Conservation (phyloP, 2,329 filamentous ascomycete genomes). For the Saccharata proteae region DNA sequence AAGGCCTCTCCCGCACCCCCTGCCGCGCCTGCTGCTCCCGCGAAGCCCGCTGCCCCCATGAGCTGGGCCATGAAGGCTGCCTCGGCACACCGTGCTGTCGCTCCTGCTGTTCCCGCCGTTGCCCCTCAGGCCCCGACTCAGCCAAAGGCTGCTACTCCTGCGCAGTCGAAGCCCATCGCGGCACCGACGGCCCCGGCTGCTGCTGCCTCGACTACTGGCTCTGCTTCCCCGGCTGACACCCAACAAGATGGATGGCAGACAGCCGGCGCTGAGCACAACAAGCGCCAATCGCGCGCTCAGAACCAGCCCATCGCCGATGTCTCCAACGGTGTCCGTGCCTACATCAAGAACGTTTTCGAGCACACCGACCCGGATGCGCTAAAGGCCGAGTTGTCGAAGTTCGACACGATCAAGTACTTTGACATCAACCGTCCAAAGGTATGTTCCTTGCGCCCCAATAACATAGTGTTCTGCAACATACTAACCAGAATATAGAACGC, state of each 20-base stretch:
- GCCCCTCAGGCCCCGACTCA: conserved; percentile 21
- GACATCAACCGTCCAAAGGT: conserved; percentile 66
- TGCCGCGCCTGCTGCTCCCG: conserved; percentile 45
- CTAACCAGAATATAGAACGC: conserved; percentile 56
- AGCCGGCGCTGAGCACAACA: conserved; percentile 63
- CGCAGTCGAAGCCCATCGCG: conserved; percentile 12
- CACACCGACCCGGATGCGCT: conserved; percentile 69
- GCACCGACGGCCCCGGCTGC: conserved; percentile 18
- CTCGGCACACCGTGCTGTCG: conserved; percentile 33
- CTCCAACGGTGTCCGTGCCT: conserved; percentile 68
- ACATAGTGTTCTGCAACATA: neutral
- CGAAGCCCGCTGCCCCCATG: conserved; percentile 44
- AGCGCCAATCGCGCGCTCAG: conserved; percentile 68
- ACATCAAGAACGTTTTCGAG: conserved; percentile 92
- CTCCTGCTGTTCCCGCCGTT: conserved; percentile 26
- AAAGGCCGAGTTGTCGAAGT: conserved; percentile 56
- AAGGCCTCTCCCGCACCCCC: conserved; percentile 47
- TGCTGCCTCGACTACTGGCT: conserved; percentile 14
- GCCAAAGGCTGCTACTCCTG: conserved; percentile 17
- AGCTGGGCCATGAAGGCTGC: conserved; percentile 58
- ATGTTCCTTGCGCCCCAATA: conserved; percentile 17
- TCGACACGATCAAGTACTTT: conserved; percentile 51
- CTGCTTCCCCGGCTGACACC: conserved; percentile 24
- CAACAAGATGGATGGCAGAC: conserved; percentile 67
- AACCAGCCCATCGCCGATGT: conserved; percentile 50